phyloP scores from a whole-genome alignment of 345 rosid species.

The Euclidium syriacum region DNA sequence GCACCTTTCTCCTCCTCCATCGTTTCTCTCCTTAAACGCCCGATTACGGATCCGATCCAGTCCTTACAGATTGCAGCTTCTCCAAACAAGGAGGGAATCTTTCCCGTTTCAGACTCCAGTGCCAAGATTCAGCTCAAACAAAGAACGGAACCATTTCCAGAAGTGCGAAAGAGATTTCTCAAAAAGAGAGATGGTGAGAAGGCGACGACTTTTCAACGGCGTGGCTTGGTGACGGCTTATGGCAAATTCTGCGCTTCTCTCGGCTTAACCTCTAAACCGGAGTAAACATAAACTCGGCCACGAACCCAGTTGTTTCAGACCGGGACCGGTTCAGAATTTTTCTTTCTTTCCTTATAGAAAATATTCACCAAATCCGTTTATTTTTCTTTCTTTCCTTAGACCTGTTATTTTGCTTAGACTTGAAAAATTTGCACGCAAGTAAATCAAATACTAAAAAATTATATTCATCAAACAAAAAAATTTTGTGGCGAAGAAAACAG shows the following conservation, averaged over 20 bases:
- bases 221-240: constrained; percentile 17
- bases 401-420: too few species aligned
- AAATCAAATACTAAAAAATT: too few species aligned
- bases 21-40: not conserved
- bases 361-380: too few species aligned
- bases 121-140: constrained; percentile 10
- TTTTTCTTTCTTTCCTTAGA: too few species aligned
- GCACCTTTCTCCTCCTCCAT: constrained; percentile 59
- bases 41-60: constrained; percentile 17
- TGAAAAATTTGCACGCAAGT: too few species aligned
- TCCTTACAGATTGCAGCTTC: not conserved
- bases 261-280: constrained; percentile 16
- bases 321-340: not conserved
- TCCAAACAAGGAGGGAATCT: not conserved
- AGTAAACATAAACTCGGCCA: not conserved
- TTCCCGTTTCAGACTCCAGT: constrained; percentile 1
- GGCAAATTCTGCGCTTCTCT: not conserved
- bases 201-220: constrained; percentile 28
- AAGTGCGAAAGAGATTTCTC: constrained; percentile 11
- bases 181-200: constrained; percentile 13
- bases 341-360: too few species aligned
- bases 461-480: too few species aligned
- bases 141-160: constrained; percentile 21
- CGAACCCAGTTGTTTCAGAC: not conserved
- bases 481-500: too few species aligned